Base-by-base conservation (phyloP, 495 filamentous ascomycete genomes). In the Xylaria cubensis region DNA sequence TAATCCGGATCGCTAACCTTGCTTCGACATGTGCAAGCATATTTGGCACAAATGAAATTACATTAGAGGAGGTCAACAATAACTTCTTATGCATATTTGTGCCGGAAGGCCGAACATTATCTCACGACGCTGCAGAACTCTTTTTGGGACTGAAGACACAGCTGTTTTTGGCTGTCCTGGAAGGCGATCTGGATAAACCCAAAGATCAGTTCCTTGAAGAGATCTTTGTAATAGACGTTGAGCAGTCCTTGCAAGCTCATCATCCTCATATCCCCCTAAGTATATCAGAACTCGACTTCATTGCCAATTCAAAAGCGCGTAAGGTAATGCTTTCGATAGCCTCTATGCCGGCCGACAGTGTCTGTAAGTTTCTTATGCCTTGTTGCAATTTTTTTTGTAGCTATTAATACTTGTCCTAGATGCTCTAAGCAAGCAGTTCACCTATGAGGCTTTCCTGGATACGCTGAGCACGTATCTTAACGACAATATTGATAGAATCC, bases 91-190 rank as follows among this genome's bases (percentile, higher is more conserved):
- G 92, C 53, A 93, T 93, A 0, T 97, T 97, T 76, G 88, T 97
- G 4, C 90, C 92, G 0, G 90, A 93, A 69, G 90, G 92, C 19
- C 87, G 88, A n/a, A 86, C 89, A 6, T 77, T 97, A 44, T 83
- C 93, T 21, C 92, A 92, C 65, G 90, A 88, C 61, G 89, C 91
- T 72, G 91, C 90, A 15, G 88, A 91, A 34, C 74, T 97, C 34
- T 93, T 92, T 73, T 83, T 97, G 21, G 91, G 94, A 68, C 84
- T 97, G 21, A 97, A 97, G 79, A 97, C 94, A 1, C 93, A 97
- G 71, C 89, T 95, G 72, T 91, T 97, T 64, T 90, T 92, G 3
- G 89, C 92, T 3, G 86, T 93, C 75, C 77, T 82, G 21, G 80
- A 84, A 56, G 84, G 87, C 53, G 90, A 88, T 65, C 87, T 88